Percentiles rank a stretch among this genome's conserved stretches.
Conservation (phyloP, 2,329 filamentous ascomycete genomes). For the Endoconidiophora laricicola region DNA sequence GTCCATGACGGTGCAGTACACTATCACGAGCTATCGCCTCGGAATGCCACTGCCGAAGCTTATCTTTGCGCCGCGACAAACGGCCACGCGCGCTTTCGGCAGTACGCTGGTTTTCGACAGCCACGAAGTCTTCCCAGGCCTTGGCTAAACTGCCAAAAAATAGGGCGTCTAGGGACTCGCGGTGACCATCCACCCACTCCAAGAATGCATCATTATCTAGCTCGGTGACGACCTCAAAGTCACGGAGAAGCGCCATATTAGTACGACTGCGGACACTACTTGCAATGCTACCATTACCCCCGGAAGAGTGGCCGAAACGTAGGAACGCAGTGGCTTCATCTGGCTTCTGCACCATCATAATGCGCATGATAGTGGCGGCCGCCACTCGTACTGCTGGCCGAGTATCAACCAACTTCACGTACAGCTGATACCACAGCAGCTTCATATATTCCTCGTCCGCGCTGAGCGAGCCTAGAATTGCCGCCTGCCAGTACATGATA, state of each 20-base stretch:
- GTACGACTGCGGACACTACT: background rate
- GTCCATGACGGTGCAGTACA: slow-evolving; percentile 64
- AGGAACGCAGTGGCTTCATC: slow-evolving; percentile 62
- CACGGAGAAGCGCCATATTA: slow-evolving; percentile 24
- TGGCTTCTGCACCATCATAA: slow-evolving; percentile 85
- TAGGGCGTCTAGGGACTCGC: slow-evolving; percentile 58
- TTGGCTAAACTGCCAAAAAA: slow-evolving; percentile 72
- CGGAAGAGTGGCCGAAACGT: slow-evolving; percentile 40
- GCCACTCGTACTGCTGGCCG: slow-evolving; percentile 51
- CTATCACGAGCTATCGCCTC: slow-evolving; percentile 55
- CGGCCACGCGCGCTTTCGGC: slow-evolving; percentile 57
- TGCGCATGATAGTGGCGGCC: slow-evolving; percentile 75
- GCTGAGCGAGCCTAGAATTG: slow-evolving; percentile 64
- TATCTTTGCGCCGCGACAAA: slow-evolving; percentile 62
- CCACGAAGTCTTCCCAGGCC: slow-evolving; percentile 77
- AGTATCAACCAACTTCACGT: slow-evolving; percentile 66
- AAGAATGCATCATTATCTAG: slow-evolving; percentile 82
- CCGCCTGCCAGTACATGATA: slow-evolving; percentile 89
- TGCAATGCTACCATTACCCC: slow-evolving; percentile 2
- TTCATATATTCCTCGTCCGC: slow-evolving; percentile 68
- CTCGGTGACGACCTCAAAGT: slow-evolving; percentile 71
- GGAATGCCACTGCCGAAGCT: slow-evolving; percentile 60
- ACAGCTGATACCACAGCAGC: slow-evolving; percentile 83
- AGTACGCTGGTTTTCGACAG: slow-evolving; percentile 62
- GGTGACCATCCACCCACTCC: slow-evolving; percentile 71